Conservation (phyloP, 805 yeast species). For the Maudiozyma barnettii region DNA sequence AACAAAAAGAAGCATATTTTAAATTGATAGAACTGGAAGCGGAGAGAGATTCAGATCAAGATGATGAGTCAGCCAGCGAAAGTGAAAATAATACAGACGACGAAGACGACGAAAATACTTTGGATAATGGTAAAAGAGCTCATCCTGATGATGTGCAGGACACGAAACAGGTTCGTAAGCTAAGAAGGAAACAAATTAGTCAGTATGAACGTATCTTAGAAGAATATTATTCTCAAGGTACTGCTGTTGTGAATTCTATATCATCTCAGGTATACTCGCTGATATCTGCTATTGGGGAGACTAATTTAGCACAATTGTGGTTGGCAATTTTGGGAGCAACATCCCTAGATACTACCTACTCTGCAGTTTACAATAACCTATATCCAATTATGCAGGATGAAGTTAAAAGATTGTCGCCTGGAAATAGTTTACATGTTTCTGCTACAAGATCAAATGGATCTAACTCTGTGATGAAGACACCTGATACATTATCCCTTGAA, state of each 20-base stretch:
- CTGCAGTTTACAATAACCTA: conserved; percentile 61
- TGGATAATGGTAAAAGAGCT: conserved; percentile 19
- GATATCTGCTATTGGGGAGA: conserved; percentile 73
- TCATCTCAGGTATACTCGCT: conserved; percentile 76
- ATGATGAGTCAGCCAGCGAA: conserved; percentile 30
- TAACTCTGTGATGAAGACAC: conserved; percentile 24
- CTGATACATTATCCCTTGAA: conserved; percentile 40
- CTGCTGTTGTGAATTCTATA: conserved; percentile 62
- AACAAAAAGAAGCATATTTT: conserved; percentile 56
- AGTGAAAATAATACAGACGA: conserved; percentile 28
- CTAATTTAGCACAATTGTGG: conserved; percentile 66
- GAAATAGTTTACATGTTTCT: conserved; percentile 14
- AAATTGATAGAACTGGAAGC: conserved; percentile 37
- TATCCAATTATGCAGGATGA: conserved; percentile 76
- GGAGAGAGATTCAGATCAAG: conserved; percentile 30
- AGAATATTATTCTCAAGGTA: conserved; percentile 75
- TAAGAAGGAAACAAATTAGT: conserved; percentile 35
- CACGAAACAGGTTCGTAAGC: conserved; percentile 27
- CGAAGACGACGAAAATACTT: conserved; percentile 15
- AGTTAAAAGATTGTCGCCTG: conserved; percentile 55
- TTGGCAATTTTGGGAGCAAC: conserved; percentile 80
- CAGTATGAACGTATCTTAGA: conserved; percentile 51
- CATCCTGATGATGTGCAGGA: conserved; percentile 11
- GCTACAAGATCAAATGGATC: conserved; percentile 4
- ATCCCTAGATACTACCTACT: conserved; percentile 63